Evolutionary conservation across 495 filamentous ascomycete species (phyloP), one percentile per base, ranked within the genome.

Genomic region (Penicillium goetzii): DNA sequence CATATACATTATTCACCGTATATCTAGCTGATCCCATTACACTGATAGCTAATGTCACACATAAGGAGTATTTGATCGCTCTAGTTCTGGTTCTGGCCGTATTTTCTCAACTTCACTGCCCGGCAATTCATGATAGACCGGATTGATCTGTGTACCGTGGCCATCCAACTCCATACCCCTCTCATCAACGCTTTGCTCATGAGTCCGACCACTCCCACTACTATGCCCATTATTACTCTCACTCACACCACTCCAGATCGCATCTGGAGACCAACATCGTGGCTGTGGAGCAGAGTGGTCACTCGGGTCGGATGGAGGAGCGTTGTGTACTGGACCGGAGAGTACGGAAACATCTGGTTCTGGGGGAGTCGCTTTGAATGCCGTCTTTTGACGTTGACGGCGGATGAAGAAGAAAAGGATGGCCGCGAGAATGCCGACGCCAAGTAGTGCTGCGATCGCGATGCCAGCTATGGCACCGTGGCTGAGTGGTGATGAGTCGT

Each of bases 401-500:
- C 61, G 64, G 32, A 64, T 63, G 41, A 59, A 69, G 43, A 66
- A 64, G 33, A 66, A 47, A 3, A 70, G 25, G 1, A 63, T 25
- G 10, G 43, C 62, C 3, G 62, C 61, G 6, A 75, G 38, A 26
- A 73, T 19, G 17, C 60, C 47, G 30, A 70, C 45, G 26, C 64
- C 66, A 38, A 65, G 60, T 5, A 68, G 43, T 32, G 69, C 59
- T 2, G 61, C 66, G 40, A 73, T 66, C 4, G 66, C 68, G 41
- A 67, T 73, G 52, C 71, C 72, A 51, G 71, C 62, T 38, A 73
- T 60, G 23, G 65, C 64, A 12, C 68, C 68, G 4, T 40, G 58
- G 40, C 64, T 75, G 14, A 89, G 66, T n/a, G 45, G 15, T 15
- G 68, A 70, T 32, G 51, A 52, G 30, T 47, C 47, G 15, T 33